These are phyloP conservation scores for Tolypocladium guangdongense DNA, from an alignment of 2,329 filamentous ascomycete species.

Conservation along the genomic window DNA sequence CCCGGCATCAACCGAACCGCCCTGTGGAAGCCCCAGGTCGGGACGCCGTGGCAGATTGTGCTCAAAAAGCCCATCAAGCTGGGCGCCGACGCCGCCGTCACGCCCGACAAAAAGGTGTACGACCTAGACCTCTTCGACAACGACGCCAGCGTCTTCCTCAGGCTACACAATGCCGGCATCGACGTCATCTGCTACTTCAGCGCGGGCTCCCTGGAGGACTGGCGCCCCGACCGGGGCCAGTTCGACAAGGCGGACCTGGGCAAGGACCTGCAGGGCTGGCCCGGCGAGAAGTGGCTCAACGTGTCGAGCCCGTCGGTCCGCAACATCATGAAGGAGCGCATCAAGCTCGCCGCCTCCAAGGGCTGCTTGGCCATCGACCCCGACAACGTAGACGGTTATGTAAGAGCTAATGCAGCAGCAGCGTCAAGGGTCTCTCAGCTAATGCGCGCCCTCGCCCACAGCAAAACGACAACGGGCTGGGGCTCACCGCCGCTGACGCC, in stretches of 20 bases:
- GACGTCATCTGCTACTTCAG: slow-evolving; percentile 69
- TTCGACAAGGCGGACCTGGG: slow-evolving; percentile 49
- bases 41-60: slow-evolving; percentile 51
- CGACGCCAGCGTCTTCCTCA: slow-evolving; percentile 28
- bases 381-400: slow-evolving; percentile 59
- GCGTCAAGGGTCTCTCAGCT: background rate
- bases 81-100: slow-evolving; percentile 19
- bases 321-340: slow-evolving; percentile 49
- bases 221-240: slow-evolving; percentile 43
- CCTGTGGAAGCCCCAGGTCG: slow-evolving; percentile 42
- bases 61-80: slow-evolving; percentile 34
- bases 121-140: slow-evolving; percentile 47
- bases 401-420: slow-evolving; percentile 11
- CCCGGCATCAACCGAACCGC: slow-evolving; percentile 13
- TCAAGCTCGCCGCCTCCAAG: slow-evolving; percentile 47
- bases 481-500: slow-evolving; percentile 43
- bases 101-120: slow-evolving; percentile 38
- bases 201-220: slow-evolving; percentile 57
- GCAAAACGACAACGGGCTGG: slow-evolving; percentile 52
- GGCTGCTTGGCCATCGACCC: slow-evolving; percentile 61
- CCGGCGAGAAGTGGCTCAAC: slow-evolving; percentile 56
- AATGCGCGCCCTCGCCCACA: slow-evolving; percentile 3
- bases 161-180: slow-evolving; percentile 44
- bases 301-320: slow-evolving; percentile 47
- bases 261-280: slow-evolving; percentile 49